A percentile compares a stretch with the other conserved stretches of the same genome.
These are phyloP conservation scores for Sesbania bispinosa DNA, from an alignment of 306 rosid genomes.

Conservation along the genomic window DNA sequence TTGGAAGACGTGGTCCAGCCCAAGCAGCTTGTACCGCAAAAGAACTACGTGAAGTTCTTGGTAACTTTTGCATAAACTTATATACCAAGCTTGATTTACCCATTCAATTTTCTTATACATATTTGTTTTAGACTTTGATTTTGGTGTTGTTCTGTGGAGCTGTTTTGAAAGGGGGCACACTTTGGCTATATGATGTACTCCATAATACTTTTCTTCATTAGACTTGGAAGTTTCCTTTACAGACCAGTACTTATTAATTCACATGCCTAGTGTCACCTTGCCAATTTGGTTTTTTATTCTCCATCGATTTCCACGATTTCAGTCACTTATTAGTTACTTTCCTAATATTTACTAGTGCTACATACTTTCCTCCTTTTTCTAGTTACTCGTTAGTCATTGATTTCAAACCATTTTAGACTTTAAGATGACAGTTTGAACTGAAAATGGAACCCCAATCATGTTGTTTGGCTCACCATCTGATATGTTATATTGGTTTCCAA, in stretches of 20 bases:
- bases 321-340: not conserved
- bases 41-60: slow-evolving; percentile 91
- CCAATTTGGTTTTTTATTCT: not conserved
- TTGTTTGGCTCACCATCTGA: slow-evolving; percentile 1
- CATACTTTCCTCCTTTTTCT: not conserved
- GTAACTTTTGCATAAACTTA: slow-evolving; percentile 43
- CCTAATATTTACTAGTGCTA: not conserved
- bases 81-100: not conserved
- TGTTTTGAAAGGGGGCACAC: not conserved
- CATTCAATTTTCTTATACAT: not conserved
- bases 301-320: not conserved
- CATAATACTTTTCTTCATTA: not conserved
- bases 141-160: slow-evolving; percentile 9
- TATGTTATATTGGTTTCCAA: slow-evolving; percentile 15
- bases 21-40: slow-evolving; percentile 96
- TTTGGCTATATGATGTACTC: too few relatives aligned
- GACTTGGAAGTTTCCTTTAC: slow-evolving; percentile 16
- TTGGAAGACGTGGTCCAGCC: slow-evolving; percentile 97
- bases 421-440: slow-evolving; percentile 2
- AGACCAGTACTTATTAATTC: slow-evolving; percentile 2
- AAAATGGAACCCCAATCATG: slow-evolving; percentile 10
- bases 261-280: not conserved
- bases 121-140: not conserved
- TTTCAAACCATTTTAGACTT: not conserved
- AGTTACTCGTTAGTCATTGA: not conserved